phyloP scores from a whole-genome alignment of 345 rosid genomes.

The Abelmoschus esculentus region DNA sequence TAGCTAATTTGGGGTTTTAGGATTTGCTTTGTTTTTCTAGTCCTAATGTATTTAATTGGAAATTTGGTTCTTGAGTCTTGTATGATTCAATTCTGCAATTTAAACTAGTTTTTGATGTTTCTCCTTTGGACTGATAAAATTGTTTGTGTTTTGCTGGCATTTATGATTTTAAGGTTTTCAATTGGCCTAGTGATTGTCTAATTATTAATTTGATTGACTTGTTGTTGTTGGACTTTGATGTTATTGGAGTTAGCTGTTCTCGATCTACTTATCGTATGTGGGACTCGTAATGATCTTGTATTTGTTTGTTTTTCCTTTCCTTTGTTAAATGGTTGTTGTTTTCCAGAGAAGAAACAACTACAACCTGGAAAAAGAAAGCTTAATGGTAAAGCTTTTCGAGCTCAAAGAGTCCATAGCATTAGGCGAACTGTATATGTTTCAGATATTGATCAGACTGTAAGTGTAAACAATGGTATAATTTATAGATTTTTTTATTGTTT shows the following conservation, averaged over 20 bases:
- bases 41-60: background rate
- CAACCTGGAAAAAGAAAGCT: constrained; percentile 57
- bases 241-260: background rate
- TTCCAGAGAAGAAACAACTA: constrained; percentile 47
- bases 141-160: background rate
- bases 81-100: background rate
- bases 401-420: constrained; percentile 60
- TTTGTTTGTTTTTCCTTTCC: background rate
- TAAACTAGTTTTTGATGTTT: background rate
- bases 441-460: constrained; percentile 50
- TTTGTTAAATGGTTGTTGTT: background rate
- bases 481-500: constrained; percentile 3
- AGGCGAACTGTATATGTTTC: constrained; percentile 60
- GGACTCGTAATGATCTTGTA: background rate
- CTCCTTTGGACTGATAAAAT: background rate
- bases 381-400: constrained; percentile 48
- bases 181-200: background rate
- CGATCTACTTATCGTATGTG: background rate
- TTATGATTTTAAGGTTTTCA: background rate
- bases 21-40: background rate
- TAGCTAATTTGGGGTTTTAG: background rate
- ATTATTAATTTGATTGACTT: background rate
- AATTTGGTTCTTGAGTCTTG: background rate
- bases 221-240: background rate
- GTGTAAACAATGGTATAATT: constrained; percentile 5